phyloP scores from a whole-genome alignment of 345 rosid genomes.

The Nephelium lappaceum region DNA sequence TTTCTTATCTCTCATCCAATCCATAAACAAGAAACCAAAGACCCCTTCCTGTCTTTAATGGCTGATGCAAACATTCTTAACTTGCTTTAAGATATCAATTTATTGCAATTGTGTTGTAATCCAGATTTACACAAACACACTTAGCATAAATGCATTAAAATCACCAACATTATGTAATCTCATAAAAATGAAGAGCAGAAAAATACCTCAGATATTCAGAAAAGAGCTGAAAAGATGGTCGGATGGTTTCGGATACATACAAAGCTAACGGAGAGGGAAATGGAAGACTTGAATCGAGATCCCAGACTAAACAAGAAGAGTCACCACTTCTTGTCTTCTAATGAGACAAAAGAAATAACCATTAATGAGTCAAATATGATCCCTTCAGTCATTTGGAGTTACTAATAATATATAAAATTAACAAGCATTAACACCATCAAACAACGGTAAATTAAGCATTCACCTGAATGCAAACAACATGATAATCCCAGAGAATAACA shows the following conservation, averaged over 20 bases:
- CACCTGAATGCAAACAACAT: constrained; percentile 86
- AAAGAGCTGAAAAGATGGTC: constrained; percentile 77
- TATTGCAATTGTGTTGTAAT: background rate
- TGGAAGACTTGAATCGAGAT: constrained; percentile 80
- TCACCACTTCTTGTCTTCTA: constrained; percentile 48
- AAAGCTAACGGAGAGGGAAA: constrained; percentile 74
- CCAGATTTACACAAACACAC: background rate
- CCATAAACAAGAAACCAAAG: background rate
- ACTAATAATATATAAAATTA: too few species aligned
- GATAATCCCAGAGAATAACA: constrained; percentile 84
- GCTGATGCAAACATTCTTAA: background rate
- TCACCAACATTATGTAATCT: background rate
- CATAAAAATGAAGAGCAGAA: background rate
- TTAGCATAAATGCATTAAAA: background rate
- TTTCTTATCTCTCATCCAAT: background rate
- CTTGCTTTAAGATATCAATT: background rate
- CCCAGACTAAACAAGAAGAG: constrained; percentile 66
- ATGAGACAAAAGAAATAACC: background rate
- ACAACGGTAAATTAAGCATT: background rate
- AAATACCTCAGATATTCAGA: constrained; percentile 67
- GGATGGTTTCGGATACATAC: constrained; percentile 62
- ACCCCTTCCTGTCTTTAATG: background rate
- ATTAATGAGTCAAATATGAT: background rate
- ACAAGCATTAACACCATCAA: too few species aligned
- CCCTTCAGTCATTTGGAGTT: background rate